Evolutionary conservation across 352 stramenopile species (phyloP).

Genomic region (Phytophthora sp.): DNA sequence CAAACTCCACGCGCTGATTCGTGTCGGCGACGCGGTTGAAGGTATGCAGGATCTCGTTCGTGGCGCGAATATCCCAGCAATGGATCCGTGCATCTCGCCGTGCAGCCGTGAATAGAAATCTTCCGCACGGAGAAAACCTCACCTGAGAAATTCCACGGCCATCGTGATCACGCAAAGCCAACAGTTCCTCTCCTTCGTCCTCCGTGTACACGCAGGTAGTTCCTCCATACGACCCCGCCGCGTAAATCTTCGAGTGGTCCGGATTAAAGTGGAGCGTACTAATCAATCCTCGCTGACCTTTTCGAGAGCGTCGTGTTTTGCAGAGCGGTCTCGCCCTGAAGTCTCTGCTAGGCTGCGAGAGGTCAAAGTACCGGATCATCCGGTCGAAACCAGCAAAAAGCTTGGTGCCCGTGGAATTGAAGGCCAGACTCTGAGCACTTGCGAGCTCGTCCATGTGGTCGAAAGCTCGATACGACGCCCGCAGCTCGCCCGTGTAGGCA

Average conservation of each 20-base stretch:
- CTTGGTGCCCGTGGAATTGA: constrained; percentile 79
- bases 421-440: constrained; percentile 77
- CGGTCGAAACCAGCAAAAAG: constrained; percentile 89
- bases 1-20: constrained; percentile 83
- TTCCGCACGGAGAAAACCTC: constrained; percentile 76
- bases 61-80: constrained; percentile 88
- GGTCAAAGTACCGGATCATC: constrained; percentile 85
- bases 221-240: constrained; percentile 83
- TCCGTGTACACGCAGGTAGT: constrained; percentile 88
- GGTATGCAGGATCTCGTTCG: constrained; percentile 67
- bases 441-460: constrained; percentile 90
- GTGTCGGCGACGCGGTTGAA: constrained; percentile 67
- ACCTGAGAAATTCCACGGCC: constrained; percentile 84
- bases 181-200: constrained; percentile 65
- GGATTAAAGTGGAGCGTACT: constrained; percentile 83
- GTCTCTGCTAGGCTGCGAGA: constrained; percentile 67
- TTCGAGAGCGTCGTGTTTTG: constrained; percentile 66
- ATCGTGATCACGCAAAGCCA: constrained; percentile 72
- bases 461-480: constrained; percentile 82
- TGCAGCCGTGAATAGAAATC: constrained; percentile 76
- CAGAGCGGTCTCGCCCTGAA: constrained; percentile 60
- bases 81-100: constrained; percentile 73
- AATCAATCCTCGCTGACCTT: constrained; percentile 81
- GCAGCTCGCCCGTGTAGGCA: constrained; percentile 84
- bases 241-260: constrained; percentile 87